A percentile compares a stretch with the other conserved stretches of the same genome.
These are phyloP conservation scores for Geotrichum bryndzae DNA, from an alignment of 1,139 yeast species.

Conservation along the genomic window DNA sequence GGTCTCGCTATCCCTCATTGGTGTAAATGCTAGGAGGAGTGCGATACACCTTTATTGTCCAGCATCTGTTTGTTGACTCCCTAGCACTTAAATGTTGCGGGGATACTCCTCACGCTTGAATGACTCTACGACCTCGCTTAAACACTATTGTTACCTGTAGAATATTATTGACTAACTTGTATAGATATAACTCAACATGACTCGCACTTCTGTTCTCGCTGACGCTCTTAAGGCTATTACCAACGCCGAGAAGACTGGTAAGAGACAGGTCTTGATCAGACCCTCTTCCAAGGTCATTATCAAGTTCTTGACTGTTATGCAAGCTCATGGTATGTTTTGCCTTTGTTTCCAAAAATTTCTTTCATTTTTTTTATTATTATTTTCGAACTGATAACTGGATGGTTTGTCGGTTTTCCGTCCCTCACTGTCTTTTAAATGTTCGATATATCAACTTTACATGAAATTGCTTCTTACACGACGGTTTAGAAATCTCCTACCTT, in stretches of 20 bases:
- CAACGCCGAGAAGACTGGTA: constrained; percentile 99
- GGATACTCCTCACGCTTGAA: constrained; percentile 15
- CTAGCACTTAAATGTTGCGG: not conserved
- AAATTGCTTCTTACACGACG: constrained; percentile 71
- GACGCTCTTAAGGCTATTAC: constrained; percentile 98
- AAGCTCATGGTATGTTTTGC: constrained; percentile 71
- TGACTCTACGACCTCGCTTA: constrained; percentile 74
- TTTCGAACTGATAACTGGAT: constrained; percentile 82
- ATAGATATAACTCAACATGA: constrained; percentile 90
- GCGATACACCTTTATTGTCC: constrained; percentile 17
- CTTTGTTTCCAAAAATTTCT: not conserved
- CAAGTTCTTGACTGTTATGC: constrained; percentile 96
- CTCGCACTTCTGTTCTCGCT: constrained; percentile 98
- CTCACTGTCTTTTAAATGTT: constrained; percentile 96
- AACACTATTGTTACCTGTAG: constrained; percentile 69
- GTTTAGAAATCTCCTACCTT: constrained; percentile 34
- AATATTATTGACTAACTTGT: constrained; percentile 85
- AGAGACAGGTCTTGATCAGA: constrained; percentile 97
- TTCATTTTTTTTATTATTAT: not conserved
- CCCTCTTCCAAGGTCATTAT: constrained; percentile 98
- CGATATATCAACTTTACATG: constrained; percentile 58
- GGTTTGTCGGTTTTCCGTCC: constrained; percentile 82
- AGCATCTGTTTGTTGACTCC: constrained; percentile 15
- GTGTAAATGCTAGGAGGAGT: not conserved
- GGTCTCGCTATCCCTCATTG: constrained; percentile 11